Conservation (phyloP, 2,329 filamentous ascomycete species). For the Pestalotiopsis fici region DNA sequence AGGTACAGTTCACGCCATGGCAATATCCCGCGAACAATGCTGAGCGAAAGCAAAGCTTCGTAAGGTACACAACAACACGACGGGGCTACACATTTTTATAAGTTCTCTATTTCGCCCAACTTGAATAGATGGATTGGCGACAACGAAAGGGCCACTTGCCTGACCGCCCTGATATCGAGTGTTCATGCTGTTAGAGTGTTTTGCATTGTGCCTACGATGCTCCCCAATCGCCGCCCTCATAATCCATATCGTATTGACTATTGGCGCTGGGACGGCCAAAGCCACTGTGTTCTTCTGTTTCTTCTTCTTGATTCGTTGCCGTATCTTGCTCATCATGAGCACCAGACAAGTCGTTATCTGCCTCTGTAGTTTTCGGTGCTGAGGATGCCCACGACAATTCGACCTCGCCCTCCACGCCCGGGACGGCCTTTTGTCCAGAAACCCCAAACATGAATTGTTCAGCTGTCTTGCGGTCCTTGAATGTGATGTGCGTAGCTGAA, state of each 20-base stretch:
- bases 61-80: too few relatives aligned
- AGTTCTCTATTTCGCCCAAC: too few relatives aligned
- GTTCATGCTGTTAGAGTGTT: not conserved
- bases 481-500: constrained; percentile 55
- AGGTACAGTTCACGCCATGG: too few relatives aligned
- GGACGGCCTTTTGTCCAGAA: constrained; percentile 51
- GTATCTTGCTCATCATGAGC: constrained; percentile 21
- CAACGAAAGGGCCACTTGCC: too few relatives aligned
- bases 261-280: constrained; percentile 14
- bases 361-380: constrained; percentile 20
- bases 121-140: too few relatives aligned
- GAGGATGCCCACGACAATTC: constrained; percentile 63
- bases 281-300: constrained; percentile 13
- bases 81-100: too few relatives aligned
- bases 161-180: too few relatives aligned
- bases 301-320: constrained; percentile 16
- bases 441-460: constrained; percentile 68
- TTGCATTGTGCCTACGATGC: constrained; percentile 12
- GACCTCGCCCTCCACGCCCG: constrained; percentile 62
- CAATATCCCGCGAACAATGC: not conserved
- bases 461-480: constrained; percentile 69
- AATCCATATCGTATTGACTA: constrained; percentile 34
- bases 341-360: constrained; percentile 19
- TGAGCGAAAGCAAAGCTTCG: too few relatives aligned
- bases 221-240: constrained; percentile 28